Conservation (phyloP, 106 monocot species). For the Posidonia australis region DNA sequence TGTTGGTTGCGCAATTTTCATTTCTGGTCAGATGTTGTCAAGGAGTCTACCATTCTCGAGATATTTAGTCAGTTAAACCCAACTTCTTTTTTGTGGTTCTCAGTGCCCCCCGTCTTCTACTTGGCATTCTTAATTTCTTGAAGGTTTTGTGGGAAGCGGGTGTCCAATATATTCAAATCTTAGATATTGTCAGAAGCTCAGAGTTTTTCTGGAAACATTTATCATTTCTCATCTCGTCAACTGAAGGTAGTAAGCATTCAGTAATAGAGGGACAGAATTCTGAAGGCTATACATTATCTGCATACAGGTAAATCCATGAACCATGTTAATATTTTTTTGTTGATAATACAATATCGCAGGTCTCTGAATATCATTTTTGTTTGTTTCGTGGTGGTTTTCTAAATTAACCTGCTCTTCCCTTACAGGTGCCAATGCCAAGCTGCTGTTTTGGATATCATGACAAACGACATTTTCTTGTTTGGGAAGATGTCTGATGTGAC, state of each 20-base stretch:
- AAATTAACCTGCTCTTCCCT: slow-evolving; percentile 1
- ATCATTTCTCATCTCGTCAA: neutral
- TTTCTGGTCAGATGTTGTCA: too few species aligned
- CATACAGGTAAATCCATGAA: slow-evolving; percentile 1
- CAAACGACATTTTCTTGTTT: slow-evolving; percentile 58
- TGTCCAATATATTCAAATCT: neutral
- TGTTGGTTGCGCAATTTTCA: neutral
- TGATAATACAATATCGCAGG: too few species aligned
- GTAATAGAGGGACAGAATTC: neutral
- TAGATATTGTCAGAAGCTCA: slow-evolving; percentile 5
- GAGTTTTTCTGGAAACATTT: slow-evolving; percentile 5
- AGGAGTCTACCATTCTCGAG: too few species aligned
- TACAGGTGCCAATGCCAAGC: slow-evolving; percentile 59
- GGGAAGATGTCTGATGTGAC: slow-evolving; percentile 28
- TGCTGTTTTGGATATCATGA: slow-evolving; percentile 53
- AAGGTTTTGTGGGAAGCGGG: slow-evolving; percentile 9
- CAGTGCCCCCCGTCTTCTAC: slow-evolving; percentile 4
- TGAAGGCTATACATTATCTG: neutral
- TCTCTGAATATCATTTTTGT: too few species aligned
- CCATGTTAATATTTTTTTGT: too few species aligned
- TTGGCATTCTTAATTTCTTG: slow-evolving; percentile 5
- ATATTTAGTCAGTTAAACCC: too few species aligned
- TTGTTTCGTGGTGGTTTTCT: too few species aligned
- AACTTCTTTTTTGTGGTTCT: neutral
- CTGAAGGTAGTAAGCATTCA: neutral